Evolutionary conservation across 2,329 filamentous ascomycete genomes (phyloP), one percentile per base, ranked within the genome.

Genomic region (Bipolaris zeicola): DNA sequence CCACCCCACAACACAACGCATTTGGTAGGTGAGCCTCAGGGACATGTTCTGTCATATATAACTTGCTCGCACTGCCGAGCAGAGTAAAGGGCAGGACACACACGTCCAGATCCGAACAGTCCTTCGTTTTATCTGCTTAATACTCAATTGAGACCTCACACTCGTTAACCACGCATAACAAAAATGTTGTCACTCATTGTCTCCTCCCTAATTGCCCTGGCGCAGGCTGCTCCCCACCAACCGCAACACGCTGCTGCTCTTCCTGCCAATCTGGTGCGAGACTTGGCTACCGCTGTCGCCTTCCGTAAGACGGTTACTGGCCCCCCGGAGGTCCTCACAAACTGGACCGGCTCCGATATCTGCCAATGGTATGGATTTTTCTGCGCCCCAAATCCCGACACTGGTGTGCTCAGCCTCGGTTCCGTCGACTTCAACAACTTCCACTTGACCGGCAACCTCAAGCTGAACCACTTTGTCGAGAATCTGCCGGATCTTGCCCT

Each of bases 141-240:
- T 6, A 16, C 22, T 24, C 16, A 16, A 41, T 31, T 11, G 6
- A 33, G 14, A 14, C 6, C 11, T 18, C 24, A 39, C 36, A 8
- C 4, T 39, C 42, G 4, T 44, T 44, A 16, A 31, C 11, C n/a
- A 22, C 26, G 26, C 26, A 44, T 28, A 28, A n/a, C 46, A 49
- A 18, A 18, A 14, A 49, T 49, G 46, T 20, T 49, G 22, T 39
- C 46, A 18, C 36, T 49, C 34, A 13, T 49, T 39, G 22, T 49
- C 5, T 10, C 36, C 10, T 22, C 22, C 24, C 46, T 49, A 7
- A 2, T 49, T 3, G 46, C 36, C 22, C 36, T 49, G 20, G 34
- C 36, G 14, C 46, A 49, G 13, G 36, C 22, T 13, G 46, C 36
- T 18, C 46, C 46, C 8, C 6, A 10, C 3, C 6, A 7, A 3